A percentile compares a stretch with the other conserved stretches of the same genome.
Evolutionary conservation across 257 asterid genomes (phyloP).

Genomic region (Solanum bulbocastanum): DNA sequence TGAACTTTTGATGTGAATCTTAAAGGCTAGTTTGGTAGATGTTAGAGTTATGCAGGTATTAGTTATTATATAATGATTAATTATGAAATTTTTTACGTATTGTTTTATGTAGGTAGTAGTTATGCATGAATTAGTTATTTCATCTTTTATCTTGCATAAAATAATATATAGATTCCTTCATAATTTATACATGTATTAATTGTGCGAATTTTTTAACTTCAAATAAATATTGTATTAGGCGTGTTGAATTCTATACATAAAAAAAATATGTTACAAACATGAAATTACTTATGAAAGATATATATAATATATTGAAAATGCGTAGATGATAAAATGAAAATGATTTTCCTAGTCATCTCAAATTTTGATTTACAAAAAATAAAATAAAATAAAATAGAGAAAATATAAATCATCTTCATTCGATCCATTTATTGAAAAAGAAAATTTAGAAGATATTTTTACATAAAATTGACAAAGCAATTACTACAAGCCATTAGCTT

Average conservation of each 20-base stretch:
- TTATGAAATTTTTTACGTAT: rapidly evolving
- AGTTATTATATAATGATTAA: no score
- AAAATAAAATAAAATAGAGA: not conserved
- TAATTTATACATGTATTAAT: not conserved
- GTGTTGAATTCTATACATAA: not conserved
- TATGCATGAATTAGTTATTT: not conserved
- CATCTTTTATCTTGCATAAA: not conserved
- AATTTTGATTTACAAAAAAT: not conserved
- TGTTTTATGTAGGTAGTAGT: no score
- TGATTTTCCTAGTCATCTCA: not conserved
- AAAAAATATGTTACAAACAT: not conserved
- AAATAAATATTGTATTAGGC: not conserved
- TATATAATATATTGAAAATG: not conserved
- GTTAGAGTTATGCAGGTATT: no score
- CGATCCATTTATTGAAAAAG: not conserved
- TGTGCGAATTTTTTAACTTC: not conserved
- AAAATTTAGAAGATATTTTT: not conserved
- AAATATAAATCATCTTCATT: not conserved
- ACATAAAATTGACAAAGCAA: not conserved
- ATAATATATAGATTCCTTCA: not conserved
- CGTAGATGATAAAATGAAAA: not conserved
- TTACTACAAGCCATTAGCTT: not conserved
- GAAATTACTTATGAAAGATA: not conserved
- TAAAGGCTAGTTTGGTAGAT: not conserved
- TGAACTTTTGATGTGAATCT: not conserved